Evolutionary conservation across 2,329 filamentous ascomycete species (phyloP), one percentile per base, ranked within the genome.

Genomic region (Cercospora citrullina): DNA sequence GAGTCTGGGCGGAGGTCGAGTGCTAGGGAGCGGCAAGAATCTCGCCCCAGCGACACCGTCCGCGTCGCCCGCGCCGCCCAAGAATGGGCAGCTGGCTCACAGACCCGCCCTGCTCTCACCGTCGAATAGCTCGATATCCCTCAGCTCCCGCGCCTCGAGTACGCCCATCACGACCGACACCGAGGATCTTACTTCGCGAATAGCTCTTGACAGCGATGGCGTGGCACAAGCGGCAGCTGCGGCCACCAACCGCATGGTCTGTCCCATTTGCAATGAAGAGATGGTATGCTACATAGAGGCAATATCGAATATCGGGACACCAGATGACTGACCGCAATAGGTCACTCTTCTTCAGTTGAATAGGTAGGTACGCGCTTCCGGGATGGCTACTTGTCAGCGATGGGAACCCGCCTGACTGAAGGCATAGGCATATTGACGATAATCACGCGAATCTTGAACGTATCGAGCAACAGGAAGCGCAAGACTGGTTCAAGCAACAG

Each of bases 221-320:
- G 80, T 83, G 74, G 82, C 85, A 18, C 84, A 85, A 63, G 85
- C 83, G 69, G 85, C 85, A 71, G 84, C 82, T 60, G 85, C 87
- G 63, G 82, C 87, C 65, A 87, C 86, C 72, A 87, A 87, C 72
- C 87, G 87, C 79, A 88, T 99, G 68, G 88, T 94, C 65, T 99
- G 95, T 79, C 95, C 95, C n/a, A 99, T 99, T 77, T 99, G 95
- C 81, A 93, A 90, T 74, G 96, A 98, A 81, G 94, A 97, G 80
- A 99, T 99, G 95, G 93, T 95, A 82, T 60, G 69, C 45, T 30
- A 21, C 16, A 23, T 61, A 18, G 16, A 33, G 30, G 16, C 42
- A 63, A 42, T 33, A 31, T 51, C 48, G 23, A 21, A 57, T 62
- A 26, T 45, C 12, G 14, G 23, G 51, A 23, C 33, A 16, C 55